Evolutionary conservation across 2,329 filamentous ascomycete genomes (phyloP), one percentile per base, ranked within the genome.

Genomic region (Apiospora aurea): DNA sequence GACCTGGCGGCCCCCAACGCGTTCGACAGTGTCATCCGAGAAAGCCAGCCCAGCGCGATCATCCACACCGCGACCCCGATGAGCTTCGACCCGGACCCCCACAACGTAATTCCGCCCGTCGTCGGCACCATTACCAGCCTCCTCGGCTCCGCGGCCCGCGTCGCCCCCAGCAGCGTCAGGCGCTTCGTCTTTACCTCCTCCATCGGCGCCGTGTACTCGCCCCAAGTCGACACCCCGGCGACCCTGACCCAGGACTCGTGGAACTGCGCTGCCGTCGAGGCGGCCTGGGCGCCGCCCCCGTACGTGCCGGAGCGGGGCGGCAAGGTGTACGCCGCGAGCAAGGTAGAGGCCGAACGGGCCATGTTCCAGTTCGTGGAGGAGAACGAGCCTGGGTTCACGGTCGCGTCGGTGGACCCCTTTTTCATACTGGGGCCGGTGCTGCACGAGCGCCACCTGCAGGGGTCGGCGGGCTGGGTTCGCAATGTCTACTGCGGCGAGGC

Each of bases 1-100:
- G 79, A 85, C 18, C 77, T 87, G 41, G 76, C 77, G 4, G 75
- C 77, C 2, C 69, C 79, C 0, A 78, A 79, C 14, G 81, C 80
- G 1, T 83, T 86, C 66, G 79, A 85, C 46, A 76, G 80, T 14
- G 82, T 80, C 4, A 74, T 83, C 71, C 21, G 5, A 0, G 18
- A 64, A 6, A 81, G 83, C 71, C 85, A 81, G n/a, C 80, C 81
- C 24, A 68, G 67, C 24, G 67, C 26, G 7, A 21, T 68, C 1
- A 49, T 68, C 24, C 67, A 47, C 14, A 21, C 26, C 8, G 43
- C 46, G 4, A 47, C 44, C 8, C 43, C 16, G 1, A 46, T 68
- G 41, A 49, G 43, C 14, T 49, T 46, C 8, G n/a, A n/a, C 43
- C 21, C n/a, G 10, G 67, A 49, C 43, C 67, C 67, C 16, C 21